Evolutionary conservation across 148 eudicot species (phyloP).

Genomic region (Dysphania ambrosioides): DNA sequence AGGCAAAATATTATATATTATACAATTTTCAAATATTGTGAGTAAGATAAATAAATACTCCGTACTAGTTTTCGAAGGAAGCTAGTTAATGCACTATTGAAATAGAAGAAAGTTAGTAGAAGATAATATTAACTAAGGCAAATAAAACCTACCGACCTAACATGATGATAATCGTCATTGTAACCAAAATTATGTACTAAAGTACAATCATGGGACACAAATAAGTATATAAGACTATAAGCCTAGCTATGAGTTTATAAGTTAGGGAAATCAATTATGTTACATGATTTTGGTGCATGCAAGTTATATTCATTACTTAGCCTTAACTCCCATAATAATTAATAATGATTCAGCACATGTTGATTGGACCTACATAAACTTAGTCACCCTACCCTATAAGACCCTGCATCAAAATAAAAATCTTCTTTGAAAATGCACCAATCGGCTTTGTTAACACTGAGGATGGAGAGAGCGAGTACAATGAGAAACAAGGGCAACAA

Average conservation of each 20-base stretch:
- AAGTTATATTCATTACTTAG: slow-evolving; percentile 1
- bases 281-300: background rate
- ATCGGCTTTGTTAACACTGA: background rate
- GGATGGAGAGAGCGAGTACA: too few species aligned
- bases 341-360: slow-evolving; percentile 14
- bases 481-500: background rate
- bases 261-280: background rate
- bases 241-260: background rate
- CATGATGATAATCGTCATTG: background rate
- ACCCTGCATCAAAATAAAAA: too few species aligned
- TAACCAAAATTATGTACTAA: background rate
- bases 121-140: too few species aligned
- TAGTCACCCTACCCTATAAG: slow-evolving; percentile 11
- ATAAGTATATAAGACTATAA: too few species aligned
- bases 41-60: too few species aligned
- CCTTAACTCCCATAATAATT: too few species aligned
- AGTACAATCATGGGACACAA: background rate
- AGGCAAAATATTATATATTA: too few species aligned
- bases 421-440: background rate
- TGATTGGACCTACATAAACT: slow-evolving; percentile 9
- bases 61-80: too few species aligned
- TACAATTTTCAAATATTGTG: too few species aligned
- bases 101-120: too few species aligned
- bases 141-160: too few species aligned
- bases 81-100: too few species aligned